Base-by-base conservation (phyloP, 2,329 filamentous ascomycete species). In the Fusarium tricinctum region DNA sequence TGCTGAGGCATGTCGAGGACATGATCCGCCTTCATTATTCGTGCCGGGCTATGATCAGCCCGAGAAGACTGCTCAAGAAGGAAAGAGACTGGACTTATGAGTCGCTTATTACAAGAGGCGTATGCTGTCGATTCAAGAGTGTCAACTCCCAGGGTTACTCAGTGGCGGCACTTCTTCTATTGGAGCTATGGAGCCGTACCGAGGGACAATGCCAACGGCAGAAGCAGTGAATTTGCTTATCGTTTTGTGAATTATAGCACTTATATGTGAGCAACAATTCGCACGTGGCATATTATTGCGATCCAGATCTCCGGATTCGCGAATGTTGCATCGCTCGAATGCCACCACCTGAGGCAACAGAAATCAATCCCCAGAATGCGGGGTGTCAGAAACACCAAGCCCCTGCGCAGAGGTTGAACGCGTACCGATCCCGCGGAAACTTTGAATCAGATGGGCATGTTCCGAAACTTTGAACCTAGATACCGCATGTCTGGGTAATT, bases 381-480 rank as follows among this genome's bases (percentile, higher is more conserved):
- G 30, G 30, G 30, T 14, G 30, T 14, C 35, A 38, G n/a, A 38
- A 38, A 10, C 8, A 19, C 17, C 35, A 19, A 38, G 17, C 35
- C 17, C 35, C 30, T 33, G 30, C 30, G 14, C 13, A 15, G 14
- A 33, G 14, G 6, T 15, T 33, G 14, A 33, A 42, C 44, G 44
- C 44, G 39, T 50, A 40, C 33, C n/a, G 23, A 60, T 13, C 4
- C 22, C 39, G 26, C 35, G 6, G 17, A 19, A 19, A 8, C 5
- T 20, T 20, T 9, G 1, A 15, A 19, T 49, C 8, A 20, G 32
- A 51, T n/a, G 50, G 13, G 12, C 45, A 19, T 38, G 23, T 13
- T 35, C 53, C 53, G 51, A 52, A 3, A 20, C 17, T 35, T 56
- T 47, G 53, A 33, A 39, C 32, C 15, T 35, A 14, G 30, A 14